phyloP scores from a whole-genome alignment of 2,329 filamentous ascomycete species.

The Pseudogymnoascus sp. region DNA sequence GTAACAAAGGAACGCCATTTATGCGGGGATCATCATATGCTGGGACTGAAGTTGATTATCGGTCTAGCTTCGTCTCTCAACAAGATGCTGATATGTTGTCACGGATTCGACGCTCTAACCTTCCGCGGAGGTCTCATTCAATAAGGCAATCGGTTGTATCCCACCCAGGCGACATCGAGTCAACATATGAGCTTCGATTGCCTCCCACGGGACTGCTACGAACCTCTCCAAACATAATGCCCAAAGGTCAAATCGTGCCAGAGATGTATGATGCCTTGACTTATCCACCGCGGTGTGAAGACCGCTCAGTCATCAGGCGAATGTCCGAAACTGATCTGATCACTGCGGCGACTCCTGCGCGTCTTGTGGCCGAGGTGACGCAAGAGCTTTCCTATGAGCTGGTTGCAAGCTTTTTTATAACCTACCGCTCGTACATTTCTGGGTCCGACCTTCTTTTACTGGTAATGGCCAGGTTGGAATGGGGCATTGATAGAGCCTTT shows the following conservation, averaged over 20 bases:
- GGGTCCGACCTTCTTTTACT: conserved; percentile 69
- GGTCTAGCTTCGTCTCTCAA: conserved; percentile 16
- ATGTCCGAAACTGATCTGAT: conserved; percentile 63
- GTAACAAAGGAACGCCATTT: conserved; percentile 63
- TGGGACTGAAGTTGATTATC: conserved; percentile 63
- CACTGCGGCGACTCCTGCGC: conserved; percentile 78
- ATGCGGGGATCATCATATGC: conserved; percentile 75
- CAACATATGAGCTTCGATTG: conserved; percentile 10
- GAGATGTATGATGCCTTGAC: conserved; percentile 77
- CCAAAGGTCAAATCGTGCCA: conserved; percentile 47
- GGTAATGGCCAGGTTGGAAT: conserved; percentile 74
- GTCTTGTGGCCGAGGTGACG: conserved; percentile 91
- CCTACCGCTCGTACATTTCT: conserved; percentile 80
- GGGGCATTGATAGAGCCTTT: conserved; percentile 73
- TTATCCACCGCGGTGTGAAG: conserved; percentile 68
- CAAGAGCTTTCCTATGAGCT: conserved; percentile 68
- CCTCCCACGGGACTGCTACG: conserved; percentile 15
- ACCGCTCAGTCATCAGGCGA: conserved; percentile 75
- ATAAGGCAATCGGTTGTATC: conserved; percentile 14
- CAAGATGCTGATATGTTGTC: conserved; percentile 17
- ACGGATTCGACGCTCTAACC: neutral
- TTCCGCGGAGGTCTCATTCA: conserved; percentile 16
- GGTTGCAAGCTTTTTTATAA: conserved; percentile 95
- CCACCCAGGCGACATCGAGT: conserved; percentile 17
- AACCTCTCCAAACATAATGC: conserved; percentile 5